Conservation (phyloP, 306 rosid genomes). For the Alnus glutinosa region DNA sequence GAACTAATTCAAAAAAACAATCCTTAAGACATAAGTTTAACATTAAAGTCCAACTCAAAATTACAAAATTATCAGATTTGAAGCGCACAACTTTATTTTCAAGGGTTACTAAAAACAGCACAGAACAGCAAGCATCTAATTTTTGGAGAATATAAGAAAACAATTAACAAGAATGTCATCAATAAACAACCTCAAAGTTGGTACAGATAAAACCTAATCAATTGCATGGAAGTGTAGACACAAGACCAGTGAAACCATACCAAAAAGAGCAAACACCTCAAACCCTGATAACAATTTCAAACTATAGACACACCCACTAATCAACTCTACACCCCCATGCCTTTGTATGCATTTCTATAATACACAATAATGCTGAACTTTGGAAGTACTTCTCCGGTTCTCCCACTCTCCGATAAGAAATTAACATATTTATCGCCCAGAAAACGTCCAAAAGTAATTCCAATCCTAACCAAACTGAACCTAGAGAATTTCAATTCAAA, state of each 20-base stretch:
- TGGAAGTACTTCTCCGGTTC: not conserved
- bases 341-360: not conserved
- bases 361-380: not conserved
- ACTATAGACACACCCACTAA: not conserved
- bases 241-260: not conserved
- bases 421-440: not conserved
- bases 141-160: not conserved
- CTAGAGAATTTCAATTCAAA: not conserved
- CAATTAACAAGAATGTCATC: not conserved
- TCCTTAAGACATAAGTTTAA: not conserved
- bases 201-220: not conserved
- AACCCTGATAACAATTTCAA: not conserved
- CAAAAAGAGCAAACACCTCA: not conserved
- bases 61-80: not conserved
- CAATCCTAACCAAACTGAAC: not conserved
- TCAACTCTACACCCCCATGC: not conserved
- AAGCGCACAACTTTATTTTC: not conserved
- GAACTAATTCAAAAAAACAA: not conserved
- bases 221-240: not conserved
- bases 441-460: not conserved
- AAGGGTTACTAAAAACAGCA: not conserved
- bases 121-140: not conserved
- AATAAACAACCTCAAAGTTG: not conserved
- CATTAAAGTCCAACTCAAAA: not conserved
- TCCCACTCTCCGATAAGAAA: not conserved